Evolutionary conservation across 1,139 yeast genomes (phyloP).

Genomic region (Candida smagusa): DNA sequence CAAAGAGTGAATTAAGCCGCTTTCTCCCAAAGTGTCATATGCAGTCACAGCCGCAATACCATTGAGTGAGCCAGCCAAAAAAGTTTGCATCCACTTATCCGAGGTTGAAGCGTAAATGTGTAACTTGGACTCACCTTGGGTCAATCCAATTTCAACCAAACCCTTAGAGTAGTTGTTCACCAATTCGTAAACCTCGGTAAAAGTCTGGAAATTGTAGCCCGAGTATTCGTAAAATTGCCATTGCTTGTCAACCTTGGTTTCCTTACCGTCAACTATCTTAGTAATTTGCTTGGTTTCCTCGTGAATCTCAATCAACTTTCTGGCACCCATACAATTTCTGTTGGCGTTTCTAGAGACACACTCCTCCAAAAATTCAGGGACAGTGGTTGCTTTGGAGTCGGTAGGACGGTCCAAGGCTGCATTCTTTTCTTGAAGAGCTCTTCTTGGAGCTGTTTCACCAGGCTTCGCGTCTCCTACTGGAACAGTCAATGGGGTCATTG

Average conservation of each 20-base stretch:
- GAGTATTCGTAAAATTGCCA: slow-evolving; percentile 86
- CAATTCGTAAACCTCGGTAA: slow-evolving; percentile 49
- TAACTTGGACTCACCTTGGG: slow-evolving; percentile 62
- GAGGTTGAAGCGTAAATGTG: slow-evolving; percentile 88
- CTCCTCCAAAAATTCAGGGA: slow-evolving; percentile 69
- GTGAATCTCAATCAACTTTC: slow-evolving; percentile 72
- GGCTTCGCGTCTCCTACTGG: slow-evolving; percentile 77
- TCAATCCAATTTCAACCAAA: slow-evolving; percentile 67
- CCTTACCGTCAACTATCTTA: slow-evolving; percentile 76
- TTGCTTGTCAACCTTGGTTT: slow-evolving; percentile 67
- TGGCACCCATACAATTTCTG: slow-evolving; percentile 70
- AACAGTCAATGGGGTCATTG: slow-evolving; percentile 45
- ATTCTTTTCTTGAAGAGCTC: slow-evolving; percentile 61
- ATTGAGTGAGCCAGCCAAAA: slow-evolving; percentile 73
- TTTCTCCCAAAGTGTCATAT: slow-evolving; percentile 92
- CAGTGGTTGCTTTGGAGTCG: slow-evolving; percentile 59
- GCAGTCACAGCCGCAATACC: slow-evolving; percentile 90
- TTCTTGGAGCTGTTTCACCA: slow-evolving; percentile 91
- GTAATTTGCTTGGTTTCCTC: slow-evolving; percentile 71
- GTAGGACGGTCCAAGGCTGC: slow-evolving; percentile 55
- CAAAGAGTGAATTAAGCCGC: slow-evolving; percentile 84
- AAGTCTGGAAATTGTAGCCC: slow-evolving; percentile 65
- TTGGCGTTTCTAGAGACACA: slow-evolving; percentile 55
- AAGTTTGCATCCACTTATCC: slow-evolving; percentile 87
- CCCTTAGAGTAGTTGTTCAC: slow-evolving; percentile 70